These are phyloP conservation scores for Sideroxylon spinosum DNA, from an alignment of 179 eudicot genomes.

Conservation along the genomic window DNA sequence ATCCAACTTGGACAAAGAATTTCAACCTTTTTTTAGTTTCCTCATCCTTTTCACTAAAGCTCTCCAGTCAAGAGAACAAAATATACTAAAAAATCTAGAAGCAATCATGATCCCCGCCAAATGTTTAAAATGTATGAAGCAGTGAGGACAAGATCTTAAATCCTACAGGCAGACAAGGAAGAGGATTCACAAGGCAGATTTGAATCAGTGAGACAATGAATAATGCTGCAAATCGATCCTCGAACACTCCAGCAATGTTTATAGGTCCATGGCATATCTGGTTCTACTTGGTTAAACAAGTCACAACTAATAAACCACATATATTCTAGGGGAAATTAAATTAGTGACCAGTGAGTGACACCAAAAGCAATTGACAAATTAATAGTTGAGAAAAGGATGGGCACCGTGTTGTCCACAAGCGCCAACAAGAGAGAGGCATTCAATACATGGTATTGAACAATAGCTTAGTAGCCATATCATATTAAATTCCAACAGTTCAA, in stretches of 20 bases:
- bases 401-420: not conserved
- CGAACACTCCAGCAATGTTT: not conserved
- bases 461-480: not conserved
- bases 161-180: not conserved
- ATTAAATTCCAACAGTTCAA: not conserved
- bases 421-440: conserved; percentile 10
- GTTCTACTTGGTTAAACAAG: not conserved
- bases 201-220: not conserved
- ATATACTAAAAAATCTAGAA: not conserved
- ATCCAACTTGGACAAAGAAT: not conserved
- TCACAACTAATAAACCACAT: not conserved
- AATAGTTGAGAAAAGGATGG: not conserved
- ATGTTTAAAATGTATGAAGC: not conserved
- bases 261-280: not conserved
- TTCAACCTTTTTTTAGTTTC: not conserved
- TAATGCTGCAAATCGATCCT: not conserved
- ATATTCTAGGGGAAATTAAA: not conserved
- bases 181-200: not conserved
- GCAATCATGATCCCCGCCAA: not conserved
- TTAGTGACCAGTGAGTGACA: not conserved
- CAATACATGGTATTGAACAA: not conserved
- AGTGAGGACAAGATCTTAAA: not conserved
- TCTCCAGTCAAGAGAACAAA: not conserved
- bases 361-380: not conserved
- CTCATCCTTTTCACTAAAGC: not conserved